phyloP scores from a whole-genome alignment of 805 yeast species.

The Lipomyces yamanashiensis region DNA sequence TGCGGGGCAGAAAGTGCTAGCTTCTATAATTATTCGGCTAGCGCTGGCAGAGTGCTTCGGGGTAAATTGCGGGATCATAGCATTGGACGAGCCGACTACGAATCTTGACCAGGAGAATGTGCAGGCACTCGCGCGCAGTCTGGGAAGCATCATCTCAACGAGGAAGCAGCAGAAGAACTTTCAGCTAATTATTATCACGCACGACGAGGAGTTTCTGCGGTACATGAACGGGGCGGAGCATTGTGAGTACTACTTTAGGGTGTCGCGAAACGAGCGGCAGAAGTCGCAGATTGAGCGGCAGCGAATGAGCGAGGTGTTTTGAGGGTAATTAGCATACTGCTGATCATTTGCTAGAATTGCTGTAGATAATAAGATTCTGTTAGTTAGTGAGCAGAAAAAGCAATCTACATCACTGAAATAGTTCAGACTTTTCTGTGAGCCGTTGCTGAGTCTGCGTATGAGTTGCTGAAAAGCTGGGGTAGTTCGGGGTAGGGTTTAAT shows the following conservation, averaged over 20 bases:
- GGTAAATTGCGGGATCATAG: conserved; percentile 90
- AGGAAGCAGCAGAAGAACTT: conserved; percentile 83
- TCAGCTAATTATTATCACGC: conserved; percentile 94
- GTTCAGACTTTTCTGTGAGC: neutral
- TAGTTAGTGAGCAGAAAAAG: neutral
- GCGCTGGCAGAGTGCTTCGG: conserved; percentile 97
- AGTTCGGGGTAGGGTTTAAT: neutral
- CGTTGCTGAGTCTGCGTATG: neutral
- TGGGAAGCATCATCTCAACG: conserved; percentile 72
- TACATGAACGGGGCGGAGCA: conserved; percentile 84
- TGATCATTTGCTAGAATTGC: no score
- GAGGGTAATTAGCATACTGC: no score
- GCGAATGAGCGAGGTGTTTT: conserved; percentile 30
- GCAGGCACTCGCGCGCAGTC: conserved; percentile 81
- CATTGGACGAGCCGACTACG: conserved; percentile 97
- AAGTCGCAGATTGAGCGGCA: conserved; percentile 71
- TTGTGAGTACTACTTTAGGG: conserved; percentile 84
- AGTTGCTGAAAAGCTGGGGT: neutral
- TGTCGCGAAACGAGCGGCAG: conserved; percentile 79
- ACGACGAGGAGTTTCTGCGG: conserved; percentile 87
- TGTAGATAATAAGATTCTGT: no score
- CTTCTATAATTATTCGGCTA: conserved; percentile 85
- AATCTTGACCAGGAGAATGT: conserved; percentile 89
- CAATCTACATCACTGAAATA: neutral
- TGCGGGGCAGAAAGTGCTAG: conserved; percentile 95